These are phyloP conservation scores for Perkinsus marinus DNA, from an alignment of 169 alveolate genomes.

Conservation along the genomic window DNA sequence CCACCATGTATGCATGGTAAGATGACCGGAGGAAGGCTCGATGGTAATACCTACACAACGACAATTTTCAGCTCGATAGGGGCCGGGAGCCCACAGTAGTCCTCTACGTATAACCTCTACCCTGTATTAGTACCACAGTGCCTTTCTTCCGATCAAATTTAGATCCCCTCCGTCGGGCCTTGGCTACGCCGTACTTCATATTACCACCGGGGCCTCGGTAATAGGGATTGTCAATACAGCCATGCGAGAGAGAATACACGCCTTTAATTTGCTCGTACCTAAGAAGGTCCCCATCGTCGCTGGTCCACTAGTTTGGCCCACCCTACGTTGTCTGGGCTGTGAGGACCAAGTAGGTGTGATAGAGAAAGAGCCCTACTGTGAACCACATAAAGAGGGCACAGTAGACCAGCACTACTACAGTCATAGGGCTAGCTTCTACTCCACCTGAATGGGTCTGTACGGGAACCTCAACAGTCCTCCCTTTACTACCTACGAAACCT, in stretches of 20 bases:
- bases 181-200: not conserved
- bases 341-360: constrained; percentile 45
- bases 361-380: constrained; percentile 45
- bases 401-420: not conserved
- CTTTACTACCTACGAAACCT: not conserved
- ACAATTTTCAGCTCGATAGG: no score
- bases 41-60: no score
- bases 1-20: no score
- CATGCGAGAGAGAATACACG: not conserved
- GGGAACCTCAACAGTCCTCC: no score
- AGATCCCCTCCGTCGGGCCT: not conserved
- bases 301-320: not conserved
- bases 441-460: no score
- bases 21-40: no score
- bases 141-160: not conserved
- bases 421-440: not conserved
- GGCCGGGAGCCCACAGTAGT: no score
- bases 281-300: no score
- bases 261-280: not conserved
- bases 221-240: not conserved
- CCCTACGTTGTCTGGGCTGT: constrained; percentile 59
- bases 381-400: constrained; percentile 33
- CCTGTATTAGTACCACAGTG: not conserved
- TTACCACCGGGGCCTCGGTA: not conserved
- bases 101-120: no score